Evolutionary conservation across 176 grass and related monocot species (phyloP).

Genomic region (Raddia guianensis): DNA sequence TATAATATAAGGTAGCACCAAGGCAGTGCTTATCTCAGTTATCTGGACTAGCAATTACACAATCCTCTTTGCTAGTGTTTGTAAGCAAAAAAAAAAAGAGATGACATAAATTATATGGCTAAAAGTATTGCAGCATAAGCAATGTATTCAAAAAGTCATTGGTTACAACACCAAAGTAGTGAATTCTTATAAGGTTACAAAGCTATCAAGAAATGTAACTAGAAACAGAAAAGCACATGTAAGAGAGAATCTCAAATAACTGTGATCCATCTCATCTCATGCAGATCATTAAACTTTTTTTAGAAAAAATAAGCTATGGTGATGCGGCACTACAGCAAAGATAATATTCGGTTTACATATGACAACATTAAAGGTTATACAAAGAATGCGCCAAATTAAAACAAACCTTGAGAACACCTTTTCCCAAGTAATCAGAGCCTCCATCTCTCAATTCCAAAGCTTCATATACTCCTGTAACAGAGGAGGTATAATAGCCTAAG

Average conservation of each 20-base stretch:
- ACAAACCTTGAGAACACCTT: conserved; percentile 83
- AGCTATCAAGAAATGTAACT: neutral
- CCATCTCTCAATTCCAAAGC: conserved; percentile 89
- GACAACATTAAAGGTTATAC: neutral
- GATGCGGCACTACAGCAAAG: neutral
- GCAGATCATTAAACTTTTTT: neutral
- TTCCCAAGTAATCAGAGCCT: conserved; percentile 87
- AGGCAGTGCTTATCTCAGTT: neutral
- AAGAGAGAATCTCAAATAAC: no score
- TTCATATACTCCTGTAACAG: conserved; percentile 71
- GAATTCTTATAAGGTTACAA: neutral
- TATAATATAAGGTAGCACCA: neutral
- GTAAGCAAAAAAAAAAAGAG: neutral
- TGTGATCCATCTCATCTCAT: no score
- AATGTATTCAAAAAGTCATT: neutral
- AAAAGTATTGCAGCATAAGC: neutral
- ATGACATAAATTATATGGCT: no score
- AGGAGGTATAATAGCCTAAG: neutral
- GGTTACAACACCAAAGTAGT: neutral
- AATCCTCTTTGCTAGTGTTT: neutral
- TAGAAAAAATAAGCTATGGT: neutral
- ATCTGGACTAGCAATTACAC: neutral
- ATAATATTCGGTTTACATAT: neutral
- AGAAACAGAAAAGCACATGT: neutral
- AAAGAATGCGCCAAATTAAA: neutral